phyloP scores from a whole-genome alignment of 2,329 filamentous ascomycete species.

The Fusarium tjaetaba region DNA sequence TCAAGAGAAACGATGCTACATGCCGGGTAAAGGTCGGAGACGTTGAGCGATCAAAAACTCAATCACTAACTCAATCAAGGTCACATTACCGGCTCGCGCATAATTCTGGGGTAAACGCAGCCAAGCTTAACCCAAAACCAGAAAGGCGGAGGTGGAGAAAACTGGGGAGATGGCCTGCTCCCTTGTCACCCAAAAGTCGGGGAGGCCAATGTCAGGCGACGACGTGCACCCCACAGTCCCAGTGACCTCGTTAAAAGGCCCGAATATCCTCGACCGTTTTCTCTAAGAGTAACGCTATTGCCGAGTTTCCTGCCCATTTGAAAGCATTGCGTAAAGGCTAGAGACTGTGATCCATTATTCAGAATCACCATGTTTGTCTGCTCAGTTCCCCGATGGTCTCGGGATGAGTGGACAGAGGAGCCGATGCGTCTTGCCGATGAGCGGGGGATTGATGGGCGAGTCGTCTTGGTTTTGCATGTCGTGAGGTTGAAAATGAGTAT shows the following conservation, averaged over 20 bases:
- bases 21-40: neutral
- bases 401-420: neutral
- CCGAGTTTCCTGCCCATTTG: neutral
- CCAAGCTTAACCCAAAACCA: neutral
- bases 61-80: neutral
- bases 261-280: neutral
- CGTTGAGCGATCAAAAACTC: neutral
- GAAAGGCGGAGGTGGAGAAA: constrained; percentile 14
- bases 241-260: constrained; percentile 5
- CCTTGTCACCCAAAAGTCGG: neutral
- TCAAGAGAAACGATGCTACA: neutral
- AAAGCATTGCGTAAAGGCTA: constrained; percentile 2
- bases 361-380: neutral
- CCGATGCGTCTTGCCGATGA: neutral
- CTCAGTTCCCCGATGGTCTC: neutral
- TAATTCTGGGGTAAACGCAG: constrained; percentile 6
- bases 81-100: neutral
- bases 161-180: constrained; percentile 3
- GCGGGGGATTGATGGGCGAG: neutral
- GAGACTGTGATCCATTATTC: neutral
- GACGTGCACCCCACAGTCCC: neutral
- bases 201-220: neutral
- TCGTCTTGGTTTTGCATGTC: neutral
- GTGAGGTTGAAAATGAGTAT: neutral
- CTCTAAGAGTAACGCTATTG: neutral